Conservation (phyloP, 2,329 filamentous ascomycete species). For the Ophiostoma ips region DNA sequence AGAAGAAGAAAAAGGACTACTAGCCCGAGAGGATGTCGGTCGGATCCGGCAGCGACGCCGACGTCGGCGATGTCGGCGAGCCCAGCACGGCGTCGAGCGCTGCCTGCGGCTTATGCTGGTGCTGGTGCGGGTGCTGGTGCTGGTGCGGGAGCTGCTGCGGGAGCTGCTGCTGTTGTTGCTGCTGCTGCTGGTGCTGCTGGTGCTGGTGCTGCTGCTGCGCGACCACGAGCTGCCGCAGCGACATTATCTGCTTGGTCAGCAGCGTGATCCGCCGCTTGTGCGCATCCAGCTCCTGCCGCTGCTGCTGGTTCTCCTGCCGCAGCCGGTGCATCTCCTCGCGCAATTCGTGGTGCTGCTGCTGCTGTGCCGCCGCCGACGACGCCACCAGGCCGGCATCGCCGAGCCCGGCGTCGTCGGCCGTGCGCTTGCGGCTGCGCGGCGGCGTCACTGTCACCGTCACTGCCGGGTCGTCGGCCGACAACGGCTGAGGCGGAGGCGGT, state of each 20-base stretch:
- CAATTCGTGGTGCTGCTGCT: conserved; percentile 29
- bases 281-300: conserved; percentile 35
- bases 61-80: not conserved
- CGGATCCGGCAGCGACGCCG: not conserved
- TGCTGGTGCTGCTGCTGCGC: not conserved
- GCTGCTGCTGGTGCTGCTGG: not conserved
- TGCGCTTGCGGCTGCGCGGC: not conserved
- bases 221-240: conserved; percentile 30
- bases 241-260: conserved; percentile 35
- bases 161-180: not conserved
- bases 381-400: conserved; percentile 3
- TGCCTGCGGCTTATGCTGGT: not conserved
- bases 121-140: conserved; percentile 1
- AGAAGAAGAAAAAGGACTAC: not conserved
- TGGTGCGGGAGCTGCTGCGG: not conserved
- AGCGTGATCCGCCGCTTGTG: conserved; percentile 33
- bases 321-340: conserved; percentile 54
- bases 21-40: not conserved
- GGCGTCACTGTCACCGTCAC: not conserved
- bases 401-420: not conserved
- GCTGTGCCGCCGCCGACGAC: conserved; percentile 15
- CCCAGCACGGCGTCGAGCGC: not conserved
- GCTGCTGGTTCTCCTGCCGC: conserved; percentile 48
- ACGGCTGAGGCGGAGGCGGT: conserved; percentile 2
- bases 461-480: not conserved